Evolutionary conservation across 176 grass and related monocot genomes (phyloP), one percentile per base, ranked within the genome.

Genomic region (Metroxylon sagu): DNA sequence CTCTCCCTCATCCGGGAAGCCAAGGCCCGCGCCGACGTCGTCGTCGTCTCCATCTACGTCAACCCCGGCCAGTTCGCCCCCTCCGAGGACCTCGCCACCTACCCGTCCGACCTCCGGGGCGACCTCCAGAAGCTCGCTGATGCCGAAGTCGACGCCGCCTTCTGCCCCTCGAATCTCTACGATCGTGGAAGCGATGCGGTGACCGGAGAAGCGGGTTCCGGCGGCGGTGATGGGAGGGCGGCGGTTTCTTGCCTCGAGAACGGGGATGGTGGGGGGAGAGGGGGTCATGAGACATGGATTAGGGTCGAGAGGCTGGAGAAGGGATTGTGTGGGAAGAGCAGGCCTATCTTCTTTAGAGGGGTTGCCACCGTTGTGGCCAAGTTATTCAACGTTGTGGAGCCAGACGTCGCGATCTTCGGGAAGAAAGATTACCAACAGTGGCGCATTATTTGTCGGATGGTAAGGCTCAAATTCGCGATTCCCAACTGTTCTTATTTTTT

Each of bases 351-450:
- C 71, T 97, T 97, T 66, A 82, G 87, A 43, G 92, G 87, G 3
- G 87, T 96, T 6, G 87, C 86, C 6, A 90, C 92, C 17, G 58
- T 96, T 0, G 87, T 97, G 14, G 71, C 87, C 29, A 97, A 97
- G 72, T 39, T 97, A 4, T 85, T 97, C 51, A 86, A 91, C 23
- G 77, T 91, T 50, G 70, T 97, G 1, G 92, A 97, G 51, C 92
- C 92, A 1, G 92, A 91, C 55, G 26, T 85, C 15, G 92, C 83
- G 3, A 39, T 97, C 25, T 97, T 97, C n/a, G 92, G 84, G 61
- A 97, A 97, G 65, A 97, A 97, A 64, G 92, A 97, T 62, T 97
- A 97, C 55, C 92, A 97, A 61, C 87, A 97, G 35, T 97, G 92
- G 92, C 78, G 87, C 15, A 15, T 97, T 52, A 83, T 91, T 52